Percentiles rank a stretch among this genome's conserved stretches.
These are phyloP conservation scores for Maudiozyma humilis DNA, from an alignment of 1,139 yeast species.

Conservation along the genomic window DNA sequence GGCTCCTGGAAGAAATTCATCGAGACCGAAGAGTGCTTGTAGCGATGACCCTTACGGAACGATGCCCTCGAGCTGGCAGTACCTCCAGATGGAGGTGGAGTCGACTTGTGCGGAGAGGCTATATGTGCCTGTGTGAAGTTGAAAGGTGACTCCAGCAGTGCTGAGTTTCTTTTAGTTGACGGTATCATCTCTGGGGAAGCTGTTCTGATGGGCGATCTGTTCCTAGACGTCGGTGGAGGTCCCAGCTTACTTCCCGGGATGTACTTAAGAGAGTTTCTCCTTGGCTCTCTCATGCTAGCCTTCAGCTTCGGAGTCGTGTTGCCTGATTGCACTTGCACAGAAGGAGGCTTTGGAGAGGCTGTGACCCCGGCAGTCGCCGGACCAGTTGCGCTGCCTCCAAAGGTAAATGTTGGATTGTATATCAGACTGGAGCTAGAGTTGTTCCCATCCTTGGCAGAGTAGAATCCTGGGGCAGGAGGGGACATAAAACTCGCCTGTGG, in stretches of 20 bases:
- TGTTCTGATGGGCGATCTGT: slow-evolving; percentile 29
- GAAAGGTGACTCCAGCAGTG: slow-evolving; percentile 38
- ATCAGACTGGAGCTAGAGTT: slow-evolving; percentile 30
- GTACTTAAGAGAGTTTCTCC: slow-evolving; percentile 30
- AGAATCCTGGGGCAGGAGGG: slow-evolving; percentile 16
- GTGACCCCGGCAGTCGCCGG: slow-evolving; percentile 1
- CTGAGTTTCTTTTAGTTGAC: slow-evolving; percentile 14
- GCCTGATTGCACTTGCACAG: neutral
- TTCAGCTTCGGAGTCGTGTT: neutral
- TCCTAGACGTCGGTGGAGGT: slow-evolving; percentile 29
- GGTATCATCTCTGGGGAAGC: slow-evolving; percentile 34
- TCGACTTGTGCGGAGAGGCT: slow-evolving; percentile 9
- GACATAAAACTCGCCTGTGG: slow-evolving; percentile 10
- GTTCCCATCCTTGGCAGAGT: slow-evolving; percentile 24
- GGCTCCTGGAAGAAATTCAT: slow-evolving; percentile 96
- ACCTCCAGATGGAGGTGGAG: slow-evolving; percentile 9
- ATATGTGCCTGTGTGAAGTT: slow-evolving; percentile 38
- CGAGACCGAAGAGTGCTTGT: slow-evolving; percentile 93
- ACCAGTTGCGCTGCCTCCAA: slow-evolving; percentile 19
- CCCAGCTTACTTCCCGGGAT: slow-evolving; percentile 33
- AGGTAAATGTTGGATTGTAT: slow-evolving; percentile 27
- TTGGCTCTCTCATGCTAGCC: slow-evolving; percentile 12
- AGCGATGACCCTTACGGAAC: slow-evolving; percentile 89
- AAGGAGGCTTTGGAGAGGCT: neutral
- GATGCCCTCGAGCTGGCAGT: slow-evolving; percentile 52